phyloP scores from a whole-genome alignment of 2,329 filamentous ascomycete species.

The Microsporum audouinii region DNA sequence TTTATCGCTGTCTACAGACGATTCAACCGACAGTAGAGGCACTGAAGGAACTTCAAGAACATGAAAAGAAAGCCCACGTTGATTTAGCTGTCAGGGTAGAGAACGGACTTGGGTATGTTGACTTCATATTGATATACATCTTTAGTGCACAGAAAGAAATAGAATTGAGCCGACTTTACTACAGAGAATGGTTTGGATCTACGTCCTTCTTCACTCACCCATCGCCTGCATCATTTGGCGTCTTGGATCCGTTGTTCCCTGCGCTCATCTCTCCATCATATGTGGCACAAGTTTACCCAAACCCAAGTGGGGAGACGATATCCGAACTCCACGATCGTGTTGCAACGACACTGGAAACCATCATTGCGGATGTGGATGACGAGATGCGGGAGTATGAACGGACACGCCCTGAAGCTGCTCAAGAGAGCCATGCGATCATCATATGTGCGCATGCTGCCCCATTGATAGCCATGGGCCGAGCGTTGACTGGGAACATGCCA shows the following conservation, averaged over 20 bases:
- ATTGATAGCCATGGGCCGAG: constrained; percentile 74
- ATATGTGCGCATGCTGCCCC: constrained; percentile 84
- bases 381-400: constrained; percentile 33
- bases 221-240: constrained; percentile 52
- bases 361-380: constrained; percentile 61
- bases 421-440: constrained; percentile 49
- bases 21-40: constrained; percentile 51
- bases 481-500: constrained; percentile 68
- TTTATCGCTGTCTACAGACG: constrained; percentile 80
- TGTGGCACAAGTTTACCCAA: constrained; percentile 54
- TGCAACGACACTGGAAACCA: constrained; percentile 54
- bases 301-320: constrained; percentile 65
- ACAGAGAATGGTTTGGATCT: constrained; percentile 80
- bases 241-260: constrained; percentile 55
- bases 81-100: constrained; percentile 38
- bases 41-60: constrained; percentile 23
- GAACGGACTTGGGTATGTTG: constrained; percentile 40
- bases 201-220: constrained; percentile 74
- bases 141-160: neutral
- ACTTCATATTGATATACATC: neutral
- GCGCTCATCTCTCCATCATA: constrained; percentile 43
- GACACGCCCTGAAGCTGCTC: constrained; percentile 48
- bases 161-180: neutral
- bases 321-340: constrained; percentile 68
- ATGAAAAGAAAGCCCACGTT: constrained; percentile 25